Conservation (phyloP, 2,329 filamentous ascomycete genomes). For the Verticillium albo-atrum region DNA sequence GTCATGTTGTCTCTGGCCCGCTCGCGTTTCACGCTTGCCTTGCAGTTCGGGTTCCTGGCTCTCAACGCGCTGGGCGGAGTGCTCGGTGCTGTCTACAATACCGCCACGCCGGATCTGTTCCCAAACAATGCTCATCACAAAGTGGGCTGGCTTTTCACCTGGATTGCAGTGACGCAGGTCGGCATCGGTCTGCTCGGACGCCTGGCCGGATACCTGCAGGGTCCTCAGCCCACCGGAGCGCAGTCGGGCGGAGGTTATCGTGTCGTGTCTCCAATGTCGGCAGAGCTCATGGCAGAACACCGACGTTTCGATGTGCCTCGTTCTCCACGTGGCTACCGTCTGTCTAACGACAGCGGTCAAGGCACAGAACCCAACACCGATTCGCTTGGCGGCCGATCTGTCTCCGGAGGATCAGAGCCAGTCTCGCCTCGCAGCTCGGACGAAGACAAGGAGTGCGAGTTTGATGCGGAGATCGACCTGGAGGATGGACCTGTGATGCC, state of each 20-base stretch:
- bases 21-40: slow-evolving; percentile 66
- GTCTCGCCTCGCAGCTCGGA: slow-evolving; percentile 4
- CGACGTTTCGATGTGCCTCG: neutral
- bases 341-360: slow-evolving; percentile 69
- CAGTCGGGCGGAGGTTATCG: neutral
- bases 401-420: neutral
- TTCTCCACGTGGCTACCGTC: slow-evolving; percentile 36
- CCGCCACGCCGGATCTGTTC: slow-evolving; percentile 79
- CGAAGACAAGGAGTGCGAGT: slow-evolving; percentile 40
- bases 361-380: slow-evolving; percentile 67
- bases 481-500: slow-evolving; percentile 33
- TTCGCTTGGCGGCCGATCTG: slow-evolving; percentile 51
- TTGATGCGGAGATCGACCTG: slow-evolving; percentile 41
- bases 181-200: slow-evolving; percentile 61
- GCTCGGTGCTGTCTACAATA: slow-evolving; percentile 68
- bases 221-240: slow-evolving; percentile 40
- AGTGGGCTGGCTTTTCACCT: slow-evolving; percentile 79
- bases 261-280: slow-evolving; percentile 25
- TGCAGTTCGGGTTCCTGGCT: slow-evolving; percentile 64
- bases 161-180: slow-evolving; percentile 66
- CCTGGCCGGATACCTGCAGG: slow-evolving; percentile 40
- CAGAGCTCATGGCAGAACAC: slow-evolving; percentile 2
- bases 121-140: slow-evolving; percentile 84
- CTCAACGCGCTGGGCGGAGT: slow-evolving; percentile 61
- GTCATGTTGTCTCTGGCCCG: slow-evolving; percentile 82